Evolutionary conservation across 192 early-diverging fungal genomes (phyloP), one percentile per base, ranked within the genome.

Genomic region (Chytriomyces sp.): DNA sequence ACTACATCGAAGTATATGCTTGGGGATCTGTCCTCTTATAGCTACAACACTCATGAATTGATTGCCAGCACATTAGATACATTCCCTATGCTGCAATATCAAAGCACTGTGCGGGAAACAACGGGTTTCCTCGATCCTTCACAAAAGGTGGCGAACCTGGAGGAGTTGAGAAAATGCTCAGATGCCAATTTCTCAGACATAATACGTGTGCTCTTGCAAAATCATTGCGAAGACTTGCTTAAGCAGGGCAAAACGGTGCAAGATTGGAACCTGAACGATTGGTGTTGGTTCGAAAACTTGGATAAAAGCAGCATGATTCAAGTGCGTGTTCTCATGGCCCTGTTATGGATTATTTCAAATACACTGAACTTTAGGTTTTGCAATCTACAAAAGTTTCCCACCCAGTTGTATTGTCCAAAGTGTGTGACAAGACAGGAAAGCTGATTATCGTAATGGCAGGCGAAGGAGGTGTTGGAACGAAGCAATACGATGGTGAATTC

Each of bases 201-300:
- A 25, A 30, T 57, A 36, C 73, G 68, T 25, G 64, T 55, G 5
- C 41, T 74, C 25, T 40, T 38, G 17, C 70, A 74, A 62, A 63
- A 60, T 31, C 58, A 72, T 40, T 63, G 58, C 33, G 38, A 41
- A 57, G 56, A 52, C 25, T 22, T 75, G 40, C 34, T 77, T 10
- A 25, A 25, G 28, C 25, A 59, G 17, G 19, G 34, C 10, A 53
- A 19, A 22, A 26, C 12, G 32, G 64, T 30, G 49, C 12, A 25
- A 3, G 64, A 38, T 7, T 69, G 60, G 64, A 72, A 68, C 33
- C 64, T 81, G 57, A 67, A 73, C 37, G 80, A 72, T 12, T 81
- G 77, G 77, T 39, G 63, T 25, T 81, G 80, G 76, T 60, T 72
- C 25, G 80, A 78, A 40, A 57, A 22, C 5, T 38, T 79, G 6